A percentile compares a stretch with the other conserved stretches of the same genome.
These are phyloP conservation scores for Botrytis hyacinthi DNA, from an alignment of 2,329 filamentous ascomycete genomes.

Conservation along the genomic window DNA sequence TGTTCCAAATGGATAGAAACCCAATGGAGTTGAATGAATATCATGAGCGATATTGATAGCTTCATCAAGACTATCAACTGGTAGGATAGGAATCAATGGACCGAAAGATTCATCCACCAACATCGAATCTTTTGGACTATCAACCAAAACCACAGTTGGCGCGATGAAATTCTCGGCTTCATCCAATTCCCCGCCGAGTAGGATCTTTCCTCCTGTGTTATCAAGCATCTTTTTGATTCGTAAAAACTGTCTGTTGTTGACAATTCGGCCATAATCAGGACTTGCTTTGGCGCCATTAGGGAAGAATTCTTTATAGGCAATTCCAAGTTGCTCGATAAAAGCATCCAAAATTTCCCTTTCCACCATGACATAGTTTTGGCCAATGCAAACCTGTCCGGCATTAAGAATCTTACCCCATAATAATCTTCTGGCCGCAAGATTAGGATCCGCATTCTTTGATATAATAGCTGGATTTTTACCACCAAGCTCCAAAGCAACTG, in stretches of 20 bases:
- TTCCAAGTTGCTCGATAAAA: conserved; percentile 74
- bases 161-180: conserved; percentile 80
- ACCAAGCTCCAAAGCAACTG: conserved; percentile 84
- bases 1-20: conserved; percentile 80
- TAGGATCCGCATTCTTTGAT: conserved; percentile 76
- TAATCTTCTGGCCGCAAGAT: conserved; percentile 77
- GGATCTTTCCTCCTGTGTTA: conserved; percentile 74
- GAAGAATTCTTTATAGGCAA: conserved; percentile 72
- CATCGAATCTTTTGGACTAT: conserved; percentile 72
- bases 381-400: conserved; percentile 87
- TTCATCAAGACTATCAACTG: conserved; percentile 76
- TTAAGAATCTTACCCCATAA: conserved; percentile 87
- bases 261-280: conserved; percentile 73
- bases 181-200: conserved; percentile 83
- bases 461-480: conserved; percentile 90
- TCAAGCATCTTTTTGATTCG: conserved; percentile 93
- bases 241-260: conserved; percentile 76
- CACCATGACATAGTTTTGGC: conserved; percentile 87
- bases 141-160: conserved; percentile 85
- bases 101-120: conserved; percentile 86
- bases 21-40: conserved; percentile 79
- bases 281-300: conserved; percentile 78
- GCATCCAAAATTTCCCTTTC: conserved; percentile 69
- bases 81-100: conserved; percentile 81
- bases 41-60: conserved; percentile 79